phyloP scores from a whole-genome alignment of 148 eudicot species.

The Beta vulgaris region DNA sequence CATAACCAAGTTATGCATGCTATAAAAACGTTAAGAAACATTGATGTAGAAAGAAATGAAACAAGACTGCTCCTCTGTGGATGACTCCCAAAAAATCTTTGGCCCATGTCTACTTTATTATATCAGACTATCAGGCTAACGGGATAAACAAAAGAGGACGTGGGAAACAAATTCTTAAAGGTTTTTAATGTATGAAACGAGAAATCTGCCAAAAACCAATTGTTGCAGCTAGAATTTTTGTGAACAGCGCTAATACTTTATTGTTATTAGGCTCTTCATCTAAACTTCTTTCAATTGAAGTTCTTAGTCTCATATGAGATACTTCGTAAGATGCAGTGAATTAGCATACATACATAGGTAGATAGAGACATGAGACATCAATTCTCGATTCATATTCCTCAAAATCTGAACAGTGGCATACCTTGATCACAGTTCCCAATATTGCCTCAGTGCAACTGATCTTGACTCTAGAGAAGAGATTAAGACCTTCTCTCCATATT shows the following conservation, averaged over 20 bases:
- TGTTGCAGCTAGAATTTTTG: background rate
- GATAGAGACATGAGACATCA: background rate
- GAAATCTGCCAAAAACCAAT: background rate
- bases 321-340: background rate
- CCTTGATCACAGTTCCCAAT: constrained; percentile 67
- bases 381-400: background rate
- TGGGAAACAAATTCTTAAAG: too few relatives aligned
- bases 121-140: too few relatives aligned
- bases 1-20: too few relatives aligned
- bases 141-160: too few relatives aligned
- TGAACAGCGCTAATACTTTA: background rate
- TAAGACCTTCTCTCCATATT: constrained; percentile 69
- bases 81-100: too few relatives aligned
- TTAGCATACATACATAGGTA: background rate
- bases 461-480: constrained; percentile 69
- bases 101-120: too few relatives aligned
- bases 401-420: constrained; percentile 22
- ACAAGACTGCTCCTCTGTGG: too few relatives aligned
- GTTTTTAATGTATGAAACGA: background rate
- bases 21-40: too few relatives aligned
- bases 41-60: too few relatives aligned
- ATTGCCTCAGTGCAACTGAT: constrained; percentile 79
- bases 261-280: background rate
- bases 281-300: background rate
- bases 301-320: background rate